Evolutionary conservation across 345 rosid species (phyloP).

Genomic region (Citrus inodora): DNA sequence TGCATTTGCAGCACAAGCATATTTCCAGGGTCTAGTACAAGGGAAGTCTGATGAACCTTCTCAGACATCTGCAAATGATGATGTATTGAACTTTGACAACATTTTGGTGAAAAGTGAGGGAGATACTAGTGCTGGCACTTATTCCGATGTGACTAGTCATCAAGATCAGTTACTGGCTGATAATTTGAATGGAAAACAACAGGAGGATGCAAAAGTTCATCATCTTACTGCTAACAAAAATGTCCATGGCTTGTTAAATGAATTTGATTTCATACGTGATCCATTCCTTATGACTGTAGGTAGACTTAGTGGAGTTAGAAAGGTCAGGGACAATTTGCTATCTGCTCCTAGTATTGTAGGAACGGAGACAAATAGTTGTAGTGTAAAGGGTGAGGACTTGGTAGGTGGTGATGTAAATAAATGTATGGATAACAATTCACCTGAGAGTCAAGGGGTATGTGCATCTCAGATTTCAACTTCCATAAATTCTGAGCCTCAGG

Average conservation of each 20-base stretch:
- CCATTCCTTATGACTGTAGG: slow-evolving; percentile 60
- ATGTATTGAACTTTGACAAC: slow-evolving; percentile 36
- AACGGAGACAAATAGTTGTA: slow-evolving; percentile 22
- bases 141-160: slow-evolving; percentile 1
- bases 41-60: slow-evolving; percentile 39
- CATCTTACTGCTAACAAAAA: slow-evolving; percentile 16
- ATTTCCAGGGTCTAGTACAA: slow-evolving; percentile 53
- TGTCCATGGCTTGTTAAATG: slow-evolving; percentile 18
- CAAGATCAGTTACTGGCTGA: slow-evolving; percentile 29
- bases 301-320: slow-evolving; percentile 42
- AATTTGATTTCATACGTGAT: slow-evolving; percentile 44
- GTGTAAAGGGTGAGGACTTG: slow-evolving; percentile 24
- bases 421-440: slow-evolving; percentile 19
- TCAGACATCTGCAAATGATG: slow-evolving; percentile 33
- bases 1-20: slow-evolving; percentile 63
- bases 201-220: slow-evolving; percentile 22
- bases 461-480: slow-evolving; percentile 28
- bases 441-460: slow-evolving; percentile 31
- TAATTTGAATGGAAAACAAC: slow-evolving; percentile 24
- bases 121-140: slow-evolving; percentile 21
- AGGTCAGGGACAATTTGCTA: slow-evolving; percentile 29
- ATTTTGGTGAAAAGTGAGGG: slow-evolving; percentile 37
- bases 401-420: slow-evolving; percentile 27
- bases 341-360: slow-evolving; percentile 15
- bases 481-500: slow-evolving; percentile 33